These are phyloP conservation scores for Talaromyces thailandensis DNA, from an alignment of 495 filamentous ascomycete species.

Conservation along the genomic window DNA sequence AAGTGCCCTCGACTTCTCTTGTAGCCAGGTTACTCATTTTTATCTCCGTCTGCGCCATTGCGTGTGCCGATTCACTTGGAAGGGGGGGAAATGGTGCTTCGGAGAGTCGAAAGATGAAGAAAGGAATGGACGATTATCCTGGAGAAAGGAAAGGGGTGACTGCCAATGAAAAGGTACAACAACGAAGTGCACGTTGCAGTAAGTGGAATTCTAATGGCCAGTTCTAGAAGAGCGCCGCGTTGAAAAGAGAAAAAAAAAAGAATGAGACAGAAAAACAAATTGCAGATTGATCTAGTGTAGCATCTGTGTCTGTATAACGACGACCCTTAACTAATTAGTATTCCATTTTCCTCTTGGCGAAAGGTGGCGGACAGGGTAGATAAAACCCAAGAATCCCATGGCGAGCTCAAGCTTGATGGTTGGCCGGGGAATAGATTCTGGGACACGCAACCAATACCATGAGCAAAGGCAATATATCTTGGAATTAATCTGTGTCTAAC, in stretches of 20 bases:
- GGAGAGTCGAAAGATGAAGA: background rate
- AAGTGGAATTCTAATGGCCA: background rate
- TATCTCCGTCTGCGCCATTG: background rate
- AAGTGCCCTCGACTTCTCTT: constrained; percentile 11
- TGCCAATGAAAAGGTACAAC: background rate
- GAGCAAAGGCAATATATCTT: background rate
- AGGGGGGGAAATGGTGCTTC: background rate
- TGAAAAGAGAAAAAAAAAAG: too few relatives aligned
- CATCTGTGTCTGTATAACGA: background rate
- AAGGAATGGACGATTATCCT: background rate
- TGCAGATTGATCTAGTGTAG: background rate
- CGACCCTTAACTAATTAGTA: background rate
- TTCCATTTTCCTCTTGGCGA: background rate
- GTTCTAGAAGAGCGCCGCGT: background rate
- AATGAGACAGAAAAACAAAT: too few relatives aligned
- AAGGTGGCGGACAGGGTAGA: background rate
- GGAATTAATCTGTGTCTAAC: background rate
- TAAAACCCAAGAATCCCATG: too few relatives aligned
- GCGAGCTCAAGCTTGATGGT: too few relatives aligned
- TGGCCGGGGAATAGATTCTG: too few relatives aligned
- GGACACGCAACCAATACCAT: too few relatives aligned
- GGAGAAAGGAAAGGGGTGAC: background rate
- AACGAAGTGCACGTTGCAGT: background rate
- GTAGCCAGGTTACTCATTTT: background rate
- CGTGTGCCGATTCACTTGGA: background rate